Percentiles rank a stretch among this genome's conserved stretches.
Evolutionary conservation across 441 rosid genomes (phyloP).

Genomic region (Flueggea neowawraea): DNA sequence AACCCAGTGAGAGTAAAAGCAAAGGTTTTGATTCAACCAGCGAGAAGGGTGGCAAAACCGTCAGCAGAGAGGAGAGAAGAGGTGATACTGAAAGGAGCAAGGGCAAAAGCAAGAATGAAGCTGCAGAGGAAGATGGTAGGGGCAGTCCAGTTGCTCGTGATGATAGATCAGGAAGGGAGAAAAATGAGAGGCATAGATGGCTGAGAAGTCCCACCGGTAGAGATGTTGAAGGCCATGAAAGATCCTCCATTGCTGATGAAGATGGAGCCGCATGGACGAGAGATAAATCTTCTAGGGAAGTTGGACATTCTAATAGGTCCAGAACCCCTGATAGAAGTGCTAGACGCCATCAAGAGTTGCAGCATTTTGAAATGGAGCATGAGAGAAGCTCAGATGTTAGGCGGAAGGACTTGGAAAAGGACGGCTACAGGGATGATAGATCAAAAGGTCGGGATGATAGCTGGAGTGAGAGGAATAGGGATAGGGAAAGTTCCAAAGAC

Average conservation of each 20-base stretch:
- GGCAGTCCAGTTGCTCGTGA: constrained; percentile 54
- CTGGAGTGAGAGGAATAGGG: constrained; percentile 68
- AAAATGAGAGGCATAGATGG: constrained; percentile 49
- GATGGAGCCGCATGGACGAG: constrained; percentile 52
- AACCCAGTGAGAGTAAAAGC: constrained; percentile 55
- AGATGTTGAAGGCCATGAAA: constrained; percentile 52
- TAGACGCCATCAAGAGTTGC: constrained; percentile 63
- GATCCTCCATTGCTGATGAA: constrained; percentile 50
- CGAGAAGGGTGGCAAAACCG: constrained; percentile 60
- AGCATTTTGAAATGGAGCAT: constrained; percentile 51
- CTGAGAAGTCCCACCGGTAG: constrained; percentile 49
- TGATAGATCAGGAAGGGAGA: constrained; percentile 51
- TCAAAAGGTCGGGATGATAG: constrained; percentile 68
- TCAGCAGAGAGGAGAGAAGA: constrained; percentile 46
- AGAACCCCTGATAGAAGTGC: constrained; percentile 76
- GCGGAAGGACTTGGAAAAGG: constrained; percentile 52
- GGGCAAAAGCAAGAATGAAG: constrained; percentile 52
- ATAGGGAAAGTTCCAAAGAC: constrained; percentile 72
- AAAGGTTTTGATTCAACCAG: constrained; percentile 40
- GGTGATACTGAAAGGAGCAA: constrained; percentile 50
- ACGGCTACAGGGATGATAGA: constrained; percentile 56
- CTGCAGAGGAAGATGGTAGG: constrained; percentile 60
- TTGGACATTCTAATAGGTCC: constrained; percentile 54
- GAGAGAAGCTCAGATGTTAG: constrained; percentile 48
- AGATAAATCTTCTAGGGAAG: constrained; percentile 52